phyloP scores from a whole-genome alignment of 805 yeast genomes.

The Nakazawaea ernobii region DNA sequence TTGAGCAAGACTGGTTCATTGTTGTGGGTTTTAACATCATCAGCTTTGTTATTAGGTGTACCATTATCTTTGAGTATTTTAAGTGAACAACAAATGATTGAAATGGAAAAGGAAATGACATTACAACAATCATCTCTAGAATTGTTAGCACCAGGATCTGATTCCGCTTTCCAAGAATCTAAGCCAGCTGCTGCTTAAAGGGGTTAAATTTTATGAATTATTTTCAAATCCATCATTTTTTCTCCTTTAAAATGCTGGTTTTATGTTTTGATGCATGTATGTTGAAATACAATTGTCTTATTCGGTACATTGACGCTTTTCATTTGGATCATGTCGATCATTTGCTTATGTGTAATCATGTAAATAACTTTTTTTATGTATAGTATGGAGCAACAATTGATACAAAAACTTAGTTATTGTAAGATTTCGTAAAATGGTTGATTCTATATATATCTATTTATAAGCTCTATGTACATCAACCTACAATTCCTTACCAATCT shows the following conservation, averaged over 20 bases:
- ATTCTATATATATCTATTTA: not conserved
- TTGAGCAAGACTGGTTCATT: conserved; percentile 64
- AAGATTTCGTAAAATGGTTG: not conserved
- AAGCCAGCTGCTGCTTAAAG: conserved; percentile 13
- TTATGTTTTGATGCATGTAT: not conserved
- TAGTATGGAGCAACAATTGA: not conserved
- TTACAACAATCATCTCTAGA: conserved; percentile 75
- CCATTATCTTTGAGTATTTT: conserved; percentile 87
- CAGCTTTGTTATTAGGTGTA: conserved; percentile 81
- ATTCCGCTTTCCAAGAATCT: conserved; percentile 30
- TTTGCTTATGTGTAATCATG: not conserved
- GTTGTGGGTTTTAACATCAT: conserved; percentile 82
- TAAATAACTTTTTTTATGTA: not conserved
- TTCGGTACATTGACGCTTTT: not conserved
- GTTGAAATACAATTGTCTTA: no score
- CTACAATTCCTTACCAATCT: conserved; percentile 25
- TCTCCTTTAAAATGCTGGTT: not conserved
- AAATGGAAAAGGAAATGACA: conserved; percentile 88
- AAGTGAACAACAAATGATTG: conserved; percentile 89
- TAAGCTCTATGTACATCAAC: not conserved
- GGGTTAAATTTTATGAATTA: not conserved
- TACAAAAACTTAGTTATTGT: no score
- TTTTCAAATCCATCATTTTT: not conserved
- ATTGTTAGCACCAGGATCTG: conserved; percentile 64
- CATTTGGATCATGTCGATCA: not conserved